Evolutionary conservation across 2,329 filamentous ascomycete species (phyloP), one percentile per base, ranked within the genome.

Genomic region (Pyricularia sp.): DNA sequence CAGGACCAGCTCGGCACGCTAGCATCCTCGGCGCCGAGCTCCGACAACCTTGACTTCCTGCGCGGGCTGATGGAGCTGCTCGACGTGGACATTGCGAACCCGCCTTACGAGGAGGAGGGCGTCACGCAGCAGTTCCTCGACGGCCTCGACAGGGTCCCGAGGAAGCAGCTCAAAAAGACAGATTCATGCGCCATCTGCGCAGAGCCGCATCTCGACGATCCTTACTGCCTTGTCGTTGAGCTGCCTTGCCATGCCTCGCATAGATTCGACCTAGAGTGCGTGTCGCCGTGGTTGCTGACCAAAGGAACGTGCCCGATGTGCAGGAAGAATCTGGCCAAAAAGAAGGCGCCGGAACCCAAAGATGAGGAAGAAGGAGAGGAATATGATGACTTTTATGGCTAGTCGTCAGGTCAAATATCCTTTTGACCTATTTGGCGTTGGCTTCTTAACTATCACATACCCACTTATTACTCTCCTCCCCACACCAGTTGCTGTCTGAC

Each of bases 291-390:
- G 88, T 76, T 90, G 75, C 79, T 83, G 76, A 83, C 85, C 73
- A 88, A 90, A 77, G 88, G 88, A 55, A 88, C 82, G 36, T 90
- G 88, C 75, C 88, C 88, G 58, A 80, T 90, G 79, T 89, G 88
- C 76, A 79, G 88, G 70, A 82, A 85, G 75, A 86, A 88, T 73
- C 77, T 90, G 78, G 82, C 80, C 36, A 83, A 84, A 80, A 82
- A 79, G 77, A 78, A 79, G 76, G 71, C 72, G 1, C 80, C 81
- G 75, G 79, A 81, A 70, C 75, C 77, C n/a, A 79, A 79, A 23
- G 76, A 79, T 14, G 78, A 79, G 20, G 79, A 81, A 31, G 82
- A 84, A 1, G 82, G 84, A 2, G 84, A 86, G 23, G 84, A 86
- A 26, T 83, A 86, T 59, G 83, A 85, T 36, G 85, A 88, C 72